These are phyloP conservation scores for Monosporascus sp. DNA, from an alignment of 2,329 filamentous ascomycete species.

Conservation along the genomic window DNA sequence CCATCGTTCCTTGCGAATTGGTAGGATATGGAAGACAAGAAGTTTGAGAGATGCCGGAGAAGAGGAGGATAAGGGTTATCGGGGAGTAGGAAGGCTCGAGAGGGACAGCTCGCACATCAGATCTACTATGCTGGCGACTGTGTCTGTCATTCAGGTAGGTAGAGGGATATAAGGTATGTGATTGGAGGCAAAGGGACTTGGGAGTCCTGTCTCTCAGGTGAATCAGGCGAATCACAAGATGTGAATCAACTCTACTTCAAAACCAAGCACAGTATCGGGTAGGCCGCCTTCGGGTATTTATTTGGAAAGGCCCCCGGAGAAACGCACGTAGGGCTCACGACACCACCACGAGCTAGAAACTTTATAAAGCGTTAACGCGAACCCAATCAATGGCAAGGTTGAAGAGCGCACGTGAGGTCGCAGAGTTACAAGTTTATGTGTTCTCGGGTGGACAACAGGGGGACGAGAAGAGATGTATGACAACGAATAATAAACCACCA, in stretches of 20 bases:
- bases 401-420: background rate
- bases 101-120: constrained; percentile 16
- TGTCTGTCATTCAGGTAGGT: background rate
- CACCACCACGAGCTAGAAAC: background rate
- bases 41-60: background rate
- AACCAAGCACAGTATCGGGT: background rate
- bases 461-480: background rate
- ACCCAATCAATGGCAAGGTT: background rate
- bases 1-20: constrained; percentile 10
- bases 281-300: too few species aligned
- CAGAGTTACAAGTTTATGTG: background rate
- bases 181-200: background rate
- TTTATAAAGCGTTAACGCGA: background rate
- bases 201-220: too few species aligned
- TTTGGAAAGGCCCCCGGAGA: too few species aligned
- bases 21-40: background rate
- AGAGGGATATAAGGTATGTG: background rate
- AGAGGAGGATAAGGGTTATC: constrained; percentile 2
- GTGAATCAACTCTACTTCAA: background rate
- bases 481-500: background rate
- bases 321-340: background rate
- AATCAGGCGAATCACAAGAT: too few species aligned
- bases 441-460: background rate
- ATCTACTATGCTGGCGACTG: background rate
- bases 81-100: constrained; percentile 9